Conservation (phyloP, 305 asterid species). For the Petunia hybrid region DNA sequence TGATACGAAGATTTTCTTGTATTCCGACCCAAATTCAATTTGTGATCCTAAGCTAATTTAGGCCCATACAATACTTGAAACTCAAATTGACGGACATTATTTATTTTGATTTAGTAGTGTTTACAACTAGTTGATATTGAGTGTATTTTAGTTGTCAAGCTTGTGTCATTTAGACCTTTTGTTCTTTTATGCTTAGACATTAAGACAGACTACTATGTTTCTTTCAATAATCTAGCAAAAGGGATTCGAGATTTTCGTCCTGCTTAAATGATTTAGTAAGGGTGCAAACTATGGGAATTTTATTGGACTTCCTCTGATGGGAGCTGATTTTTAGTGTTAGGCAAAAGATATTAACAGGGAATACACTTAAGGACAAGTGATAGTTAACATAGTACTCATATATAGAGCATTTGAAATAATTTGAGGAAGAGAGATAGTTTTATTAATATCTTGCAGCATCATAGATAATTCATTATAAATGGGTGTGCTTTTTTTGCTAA, state of each 20-base stretch:
- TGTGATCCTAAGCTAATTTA: no score
- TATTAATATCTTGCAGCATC: neutral
- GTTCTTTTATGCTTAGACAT: neutral
- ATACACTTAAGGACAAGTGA: neutral
- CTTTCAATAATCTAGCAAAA: neutral
- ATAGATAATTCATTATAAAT: neutral
- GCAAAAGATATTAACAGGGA: neutral
- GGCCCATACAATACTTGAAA: neutral
- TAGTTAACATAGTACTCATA: neutral
- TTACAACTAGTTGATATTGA: neutral
- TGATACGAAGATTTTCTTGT: no score
- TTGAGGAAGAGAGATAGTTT: neutral
- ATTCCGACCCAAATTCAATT: no score
- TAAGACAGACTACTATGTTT: neutral
- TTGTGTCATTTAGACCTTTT: neutral
- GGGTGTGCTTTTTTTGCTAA: neutral
- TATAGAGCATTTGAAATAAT: neutral
- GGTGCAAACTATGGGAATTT: neutral
- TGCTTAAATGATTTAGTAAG: neutral
- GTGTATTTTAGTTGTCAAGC: neutral
- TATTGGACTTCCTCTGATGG: neutral
- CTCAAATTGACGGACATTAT: neutral
- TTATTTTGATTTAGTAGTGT: neutral
- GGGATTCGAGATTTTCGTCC: neutral
- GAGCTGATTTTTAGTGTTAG: neutral